Base-by-base conservation (phyloP, 495 filamentous ascomycete genomes). In the Terfezia boudieri region DNA sequence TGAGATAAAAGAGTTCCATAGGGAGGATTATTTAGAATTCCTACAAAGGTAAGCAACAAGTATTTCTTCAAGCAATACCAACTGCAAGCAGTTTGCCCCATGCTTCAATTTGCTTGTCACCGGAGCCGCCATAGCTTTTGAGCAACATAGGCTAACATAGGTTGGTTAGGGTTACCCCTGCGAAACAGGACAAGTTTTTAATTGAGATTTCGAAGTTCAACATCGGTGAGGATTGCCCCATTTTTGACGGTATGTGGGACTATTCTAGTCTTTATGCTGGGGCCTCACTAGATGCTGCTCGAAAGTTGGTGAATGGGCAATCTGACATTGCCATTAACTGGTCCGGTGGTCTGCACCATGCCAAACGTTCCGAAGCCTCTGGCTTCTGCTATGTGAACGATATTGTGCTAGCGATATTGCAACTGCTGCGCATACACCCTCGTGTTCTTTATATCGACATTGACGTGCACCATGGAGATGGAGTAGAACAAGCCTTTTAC, bases 351-450 rank as follows among this genome's bases (percentile, higher is more conserved):
- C 77, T 98, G 36, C 90, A 98, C 69, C 90, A 98, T 66, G 90
- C 90, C 35, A 96, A 98, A 67, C 89, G 93, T 68, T 86, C 84
- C 57, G 92, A 96, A 70, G 90, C 90, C 23, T 88, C 83, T 63
- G 90, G 90, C 14, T 98, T 98, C 69, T 98, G 90, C 69, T 98
- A 98, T 65, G 83, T 98, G 60, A 98, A 98, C 67, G 90, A 98
- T 64, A 98, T 98, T 55, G 90, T 96, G 53, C 78, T 98, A 16
- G 90, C 86, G 54, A 94, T 98, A 59, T 78, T 98, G 32, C 86
- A 98, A 67, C 77, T 96, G n/a, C 74, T 98, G 20, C 82, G 90
- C 54, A 86, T 83, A 72, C 87, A 94, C 59, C 82, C 88, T 60
- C 79, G 90, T 56, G 90, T 98, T 8, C 76, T 98, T 26, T 98